Base-by-base conservation (phyloP, 352 stramenopile species). In the Phytophthora cactorum region DNA sequence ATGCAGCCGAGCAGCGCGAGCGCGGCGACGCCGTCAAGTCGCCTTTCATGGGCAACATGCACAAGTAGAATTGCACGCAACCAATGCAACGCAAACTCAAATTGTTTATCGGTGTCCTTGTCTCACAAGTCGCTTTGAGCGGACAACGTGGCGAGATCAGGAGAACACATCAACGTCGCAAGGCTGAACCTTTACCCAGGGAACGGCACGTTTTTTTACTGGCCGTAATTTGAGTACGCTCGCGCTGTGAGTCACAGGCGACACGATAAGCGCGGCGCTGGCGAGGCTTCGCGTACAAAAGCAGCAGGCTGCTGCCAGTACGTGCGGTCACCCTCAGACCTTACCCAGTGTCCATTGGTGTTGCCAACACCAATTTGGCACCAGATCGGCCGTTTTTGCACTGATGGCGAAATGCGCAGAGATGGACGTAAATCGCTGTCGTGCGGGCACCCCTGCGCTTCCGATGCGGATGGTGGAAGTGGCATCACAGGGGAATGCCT, bases 21-120 rank as follows among this genome's bases (percentile, higher is more conserved):
- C 66, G 69, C 25, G 50, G 61, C 2, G 70, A 71, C 3, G 63
- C 68, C 28, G 78, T 77, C 74, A 92, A 90, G 66, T 92, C 84
- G 44, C 86, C 86, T 6, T 43, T 43, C 36, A 43, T 43, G 36
- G 36, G 36, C 9, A 76, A 68, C 52, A 83, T 91, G 77, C 86
- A 91, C 80, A 88, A 90, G 69, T 92, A 87, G 53, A 66, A 54
- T 28, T 52, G 38, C 15, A 34, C 22, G 53, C 27, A 41, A 50
- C 31, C 56, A 38, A 44, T n/a, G 47, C 52, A 74, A 63, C 66
- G 58, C 38, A 60, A 68, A 46, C 55, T 73, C 44, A 66, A 22
- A 68, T 53, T 75, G 60, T 14, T 58, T 15, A 41, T 44, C 34
- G 17, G 28, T 14, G 36, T 46, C 34, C 47, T 72, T 72, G 63